A percentile compares a stretch with the other conserved stretches of the same genome.
phyloP scores from a whole-genome alignment of 352 stramenopile species.

The Plasmopara muralis region DNA sequence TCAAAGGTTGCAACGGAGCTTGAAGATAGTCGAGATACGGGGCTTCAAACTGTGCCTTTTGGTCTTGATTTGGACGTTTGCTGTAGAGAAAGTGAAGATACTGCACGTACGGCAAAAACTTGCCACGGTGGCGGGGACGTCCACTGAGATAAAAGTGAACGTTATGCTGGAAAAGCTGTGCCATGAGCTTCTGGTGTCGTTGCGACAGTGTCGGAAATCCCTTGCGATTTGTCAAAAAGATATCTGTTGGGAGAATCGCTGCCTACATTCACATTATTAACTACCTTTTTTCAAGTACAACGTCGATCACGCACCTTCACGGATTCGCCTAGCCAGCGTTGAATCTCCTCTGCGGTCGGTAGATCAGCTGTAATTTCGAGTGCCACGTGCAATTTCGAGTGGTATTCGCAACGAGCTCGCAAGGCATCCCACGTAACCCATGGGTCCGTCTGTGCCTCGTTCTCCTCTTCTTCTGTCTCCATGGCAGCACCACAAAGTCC shows the following conservation, averaged over 20 bases:
- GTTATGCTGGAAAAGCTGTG: conserved; percentile 70
- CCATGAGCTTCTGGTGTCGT: conserved; percentile 82
- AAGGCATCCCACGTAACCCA: conserved; percentile 80
- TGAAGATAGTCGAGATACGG: conserved; percentile 96
- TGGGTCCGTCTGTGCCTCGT: conserved; percentile 33
- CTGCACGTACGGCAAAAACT: conserved; percentile 85
- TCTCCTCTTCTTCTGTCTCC: conserved; percentile 20
- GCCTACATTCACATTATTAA: conserved; percentile 34
- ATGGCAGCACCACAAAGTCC: conserved; percentile 16
- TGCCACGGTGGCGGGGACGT: conserved; percentile 57
- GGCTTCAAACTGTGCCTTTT: conserved; percentile 87
- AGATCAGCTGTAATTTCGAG: conserved; percentile 85
- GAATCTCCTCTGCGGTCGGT: conserved; percentile 49
- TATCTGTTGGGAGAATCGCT: conserved; percentile 81
- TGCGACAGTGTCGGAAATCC: conserved; percentile 94
- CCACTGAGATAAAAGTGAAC: conserved; percentile 86
- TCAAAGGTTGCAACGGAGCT: conserved; percentile 94
- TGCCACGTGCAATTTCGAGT: conserved; percentile 71
- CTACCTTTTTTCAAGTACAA: background rate
- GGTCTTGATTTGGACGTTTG: conserved; percentile 46
- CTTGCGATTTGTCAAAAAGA: conserved; percentile 95
- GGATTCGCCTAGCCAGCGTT: conserved; percentile 84
- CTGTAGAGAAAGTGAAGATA: conserved; percentile 92
- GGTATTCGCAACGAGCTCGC: conserved; percentile 77
- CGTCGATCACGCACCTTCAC: conserved; percentile 39